Conservation (phyloP, 2,329 filamentous ascomycete genomes). For the Ophiostoma himal-ulmi region DNA sequence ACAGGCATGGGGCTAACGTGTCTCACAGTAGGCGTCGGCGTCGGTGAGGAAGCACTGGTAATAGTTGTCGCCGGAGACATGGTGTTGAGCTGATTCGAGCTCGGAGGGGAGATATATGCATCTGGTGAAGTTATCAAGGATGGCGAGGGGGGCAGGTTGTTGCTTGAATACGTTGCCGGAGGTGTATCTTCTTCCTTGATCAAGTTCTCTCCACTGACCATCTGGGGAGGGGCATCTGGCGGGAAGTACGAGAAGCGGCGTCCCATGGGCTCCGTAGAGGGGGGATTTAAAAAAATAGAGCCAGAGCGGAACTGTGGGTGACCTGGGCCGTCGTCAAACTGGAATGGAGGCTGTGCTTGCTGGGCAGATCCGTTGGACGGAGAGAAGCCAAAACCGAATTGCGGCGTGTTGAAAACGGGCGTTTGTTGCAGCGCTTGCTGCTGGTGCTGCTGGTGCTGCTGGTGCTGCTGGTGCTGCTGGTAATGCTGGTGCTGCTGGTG, state of each 20-base stretch:
- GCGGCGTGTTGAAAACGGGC: conserved; percentile 44
- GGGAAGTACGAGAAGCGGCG: conserved; percentile 60
- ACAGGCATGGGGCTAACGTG: conserved; percentile 30
- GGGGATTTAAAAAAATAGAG: conserved; percentile 59
- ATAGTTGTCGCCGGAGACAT: conserved; percentile 36
- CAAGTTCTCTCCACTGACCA: conserved; percentile 22
- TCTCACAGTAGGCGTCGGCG: conserved; percentile 35
- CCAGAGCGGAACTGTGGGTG: conserved; percentile 56
- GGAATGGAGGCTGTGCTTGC: conserved; percentile 9
- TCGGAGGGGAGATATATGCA: conserved; percentile 33
- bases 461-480: conserved; percentile 27
- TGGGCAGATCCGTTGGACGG: conserved; percentile 44
- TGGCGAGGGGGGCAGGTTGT: conserved; percentile 26
- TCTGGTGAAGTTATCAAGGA: conserved; percentile 42
- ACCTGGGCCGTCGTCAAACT: conserved; percentile 31
- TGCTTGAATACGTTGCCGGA: conserved; percentile 26
- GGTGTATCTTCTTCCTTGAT: conserved; percentile 35
- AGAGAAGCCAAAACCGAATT: conserved; percentile 56
- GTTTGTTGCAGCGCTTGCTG: conserved; percentile 33
- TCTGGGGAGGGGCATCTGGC: conserved; percentile 38
- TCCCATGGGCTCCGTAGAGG: conserved; percentile 48
- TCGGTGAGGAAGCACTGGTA: conserved; percentile 28
- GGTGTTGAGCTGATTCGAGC: conserved; percentile 30
- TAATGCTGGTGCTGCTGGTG: conserved; percentile 31
- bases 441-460: conserved; percentile 31